A percentile compares a stretch with the other conserved stretches of the same genome.
Conservation (phyloP, 306 rosid genomes). For the Comarum palustre region DNA sequence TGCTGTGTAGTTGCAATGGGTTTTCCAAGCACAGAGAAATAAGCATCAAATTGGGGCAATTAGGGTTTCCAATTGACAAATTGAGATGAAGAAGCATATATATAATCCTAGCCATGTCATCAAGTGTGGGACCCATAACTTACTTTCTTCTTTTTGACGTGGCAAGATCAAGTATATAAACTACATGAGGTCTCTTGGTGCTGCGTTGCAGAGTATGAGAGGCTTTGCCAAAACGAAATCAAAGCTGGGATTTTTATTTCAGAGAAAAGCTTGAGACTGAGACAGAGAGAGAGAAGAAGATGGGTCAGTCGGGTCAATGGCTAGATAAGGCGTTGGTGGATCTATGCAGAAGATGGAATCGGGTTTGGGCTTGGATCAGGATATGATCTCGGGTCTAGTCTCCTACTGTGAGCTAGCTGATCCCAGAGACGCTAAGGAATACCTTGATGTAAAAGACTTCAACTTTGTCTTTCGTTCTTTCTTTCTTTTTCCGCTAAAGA, state of each 20-base stretch:
- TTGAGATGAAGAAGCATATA: neutral
- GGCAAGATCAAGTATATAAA: neutral
- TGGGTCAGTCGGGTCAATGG: conserved; percentile 79
- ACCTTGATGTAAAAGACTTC: conserved; percentile 65
- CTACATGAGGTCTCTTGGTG: neutral
- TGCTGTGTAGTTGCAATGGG: neutral
- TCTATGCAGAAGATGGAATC: conserved; percentile 64
- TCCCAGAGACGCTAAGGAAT: conserved; percentile 85
- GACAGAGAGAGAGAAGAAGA: conserved; percentile 24
- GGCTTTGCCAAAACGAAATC: neutral
- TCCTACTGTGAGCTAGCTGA: conserved; percentile 87
- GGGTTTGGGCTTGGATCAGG: conserved; percentile 70
- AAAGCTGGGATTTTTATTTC: neutral
- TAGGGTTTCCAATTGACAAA: conserved; percentile 3
- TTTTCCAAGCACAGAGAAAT: neutral
- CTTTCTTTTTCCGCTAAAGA: neutral
- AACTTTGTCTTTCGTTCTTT: neutral
- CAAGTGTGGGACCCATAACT: neutral
- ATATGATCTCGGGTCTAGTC: conserved; percentile 80
- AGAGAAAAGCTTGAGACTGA: neutral
- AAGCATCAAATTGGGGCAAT: neutral
- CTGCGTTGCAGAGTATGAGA: neutral
- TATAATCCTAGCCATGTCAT: conserved; percentile 5
- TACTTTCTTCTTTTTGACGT: neutral
- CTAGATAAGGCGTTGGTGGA: conserved; percentile 77